Percentiles rank a stretch among this genome's conserved stretches.
Conservation (phyloP, 345 rosid species). For the Durio zibethinus region DNA sequence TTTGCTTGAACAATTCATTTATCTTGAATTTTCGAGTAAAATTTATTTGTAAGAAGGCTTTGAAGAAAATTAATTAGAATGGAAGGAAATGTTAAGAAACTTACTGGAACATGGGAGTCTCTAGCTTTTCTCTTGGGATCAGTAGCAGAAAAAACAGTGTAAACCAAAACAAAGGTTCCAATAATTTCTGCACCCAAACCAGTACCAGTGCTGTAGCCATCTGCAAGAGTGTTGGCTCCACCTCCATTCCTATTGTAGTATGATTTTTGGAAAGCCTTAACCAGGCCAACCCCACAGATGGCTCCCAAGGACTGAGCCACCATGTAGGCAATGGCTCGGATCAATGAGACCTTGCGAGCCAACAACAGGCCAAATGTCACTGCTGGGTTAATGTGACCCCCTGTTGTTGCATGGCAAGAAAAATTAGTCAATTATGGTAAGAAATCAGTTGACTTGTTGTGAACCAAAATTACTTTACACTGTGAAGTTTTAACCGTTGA, state of each 20-base stretch:
- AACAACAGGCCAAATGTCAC: conserved; percentile 76
- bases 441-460: too few species aligned
- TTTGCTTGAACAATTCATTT: too few species aligned
- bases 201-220: conserved; percentile 49
- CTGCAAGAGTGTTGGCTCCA: conserved; percentile 59
- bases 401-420: conserved; percentile 26
- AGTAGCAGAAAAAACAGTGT: conserved; percentile 90
- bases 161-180: conserved; percentile 79
- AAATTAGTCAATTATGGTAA: background rate
- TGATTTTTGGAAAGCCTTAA: conserved; percentile 58
- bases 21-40: too few species aligned
- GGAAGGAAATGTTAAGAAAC: background rate
- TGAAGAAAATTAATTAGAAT: background rate
- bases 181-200: conserved; percentile 86
- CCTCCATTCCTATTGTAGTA: conserved; percentile 52
- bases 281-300: conserved; percentile 75
- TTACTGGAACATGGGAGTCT: conserved; percentile 89
- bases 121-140: conserved; percentile 82
- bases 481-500: background rate
- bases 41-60: background rate
- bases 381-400: conserved; percentile 87
- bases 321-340: conserved; percentile 61
- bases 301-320: conserved; percentile 82
- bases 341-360: conserved; percentile 73
- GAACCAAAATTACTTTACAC: too few species aligned